Evolutionary conservation across 2,329 filamentous ascomycete species (phyloP).

Genomic region (Clonostachys chloroleuca): DNA sequence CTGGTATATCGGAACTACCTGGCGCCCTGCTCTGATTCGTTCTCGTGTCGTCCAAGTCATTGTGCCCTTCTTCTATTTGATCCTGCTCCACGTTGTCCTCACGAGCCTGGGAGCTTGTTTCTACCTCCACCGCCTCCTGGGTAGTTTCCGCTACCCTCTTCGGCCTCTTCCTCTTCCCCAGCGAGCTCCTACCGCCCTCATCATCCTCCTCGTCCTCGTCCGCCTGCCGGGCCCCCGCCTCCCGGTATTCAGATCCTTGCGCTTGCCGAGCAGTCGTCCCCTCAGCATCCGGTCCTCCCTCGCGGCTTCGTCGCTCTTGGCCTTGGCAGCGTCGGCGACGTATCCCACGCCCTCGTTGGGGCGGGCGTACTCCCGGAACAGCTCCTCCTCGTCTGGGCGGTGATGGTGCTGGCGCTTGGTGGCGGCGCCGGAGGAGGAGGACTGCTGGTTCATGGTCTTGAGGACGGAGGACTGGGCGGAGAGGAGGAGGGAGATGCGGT

Average conservation of each 20-base stretch:
- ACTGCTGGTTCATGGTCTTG: slow-evolving; percentile 15
- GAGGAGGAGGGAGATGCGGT: slow-evolving; percentile 34
- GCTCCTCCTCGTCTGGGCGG: slow-evolving; percentile 12
- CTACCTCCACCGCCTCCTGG: slow-evolving; percentile 2
- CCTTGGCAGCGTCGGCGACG: slow-evolving; percentile 15
- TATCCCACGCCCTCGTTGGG: slow-evolving; percentile 36
- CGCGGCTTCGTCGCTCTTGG: slow-evolving; percentile 9
- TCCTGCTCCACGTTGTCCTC: background rate
- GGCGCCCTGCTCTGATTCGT: background rate
- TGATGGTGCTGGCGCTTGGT: slow-evolving; percentile 11
- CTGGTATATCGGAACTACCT: background rate
- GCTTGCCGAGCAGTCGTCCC: slow-evolving; percentile 18
- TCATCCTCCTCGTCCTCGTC: slow-evolving; percentile 26
- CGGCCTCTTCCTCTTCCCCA: slow-evolving; percentile 30
- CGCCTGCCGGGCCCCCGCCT: slow-evolving; percentile 22
- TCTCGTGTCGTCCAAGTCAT: background rate
- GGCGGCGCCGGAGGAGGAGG: slow-evolving; percentile 3
- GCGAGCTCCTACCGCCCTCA: slow-evolving; percentile 26
- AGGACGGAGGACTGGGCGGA: slow-evolving; percentile 26
- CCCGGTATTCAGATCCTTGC: slow-evolving; percentile 5
- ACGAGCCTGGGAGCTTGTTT: background rate
- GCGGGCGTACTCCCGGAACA: slow-evolving; percentile 2
- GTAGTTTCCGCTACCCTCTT: background rate
- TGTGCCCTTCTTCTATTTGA: background rate
- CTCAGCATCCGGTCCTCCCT: slow-evolving; percentile 21